Base-by-base conservation (phyloP, 495 filamentous ascomycete species). In the Cercophora scortea region DNA sequence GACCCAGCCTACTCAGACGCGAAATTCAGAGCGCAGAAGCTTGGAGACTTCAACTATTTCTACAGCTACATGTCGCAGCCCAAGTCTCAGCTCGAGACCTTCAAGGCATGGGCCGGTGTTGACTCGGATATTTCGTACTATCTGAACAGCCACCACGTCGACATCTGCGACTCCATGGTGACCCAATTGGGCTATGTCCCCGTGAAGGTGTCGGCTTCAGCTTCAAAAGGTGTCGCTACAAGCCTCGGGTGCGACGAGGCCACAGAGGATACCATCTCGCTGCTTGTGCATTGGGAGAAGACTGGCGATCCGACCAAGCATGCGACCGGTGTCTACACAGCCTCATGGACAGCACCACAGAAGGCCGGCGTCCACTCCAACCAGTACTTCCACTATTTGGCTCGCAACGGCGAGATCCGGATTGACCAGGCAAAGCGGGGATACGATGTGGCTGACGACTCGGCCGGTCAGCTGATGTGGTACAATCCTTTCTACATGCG, bases 31-130 rank as follows among this genome's bases (percentile, higher is more conserved):
- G 89, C 91, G 0, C 69, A 76, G 60, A 78, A 68, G 25, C 71
- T 96, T 6, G 91, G 91, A 46, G 87, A 95, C 67, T 95, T 95
- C 80, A 95, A 94, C 71, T 96, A 96, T 76, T 96, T 95, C 70
- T 96, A 95, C 75, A 86, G 80, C 56, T 96, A 96, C 75, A 96
- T 96, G 91, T 86, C 81, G 47, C 91, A 96, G 76, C 91, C 91
- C 18, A 96, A 96, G 65, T 84, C 69, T 16, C 91, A 96, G 71
- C 77, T 96, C 6, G 88, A 94, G 72, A 96, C 91, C 0, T 96
- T 96, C 83, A 93, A 90, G 68, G 88, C 90, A 0, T 96, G 91
- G 91, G 91, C 91, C 0, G 91, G 91, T 45, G 79, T 81, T 48
- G 90, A 96, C 60, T 89, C 83, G 35, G 91, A 96, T 70, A 95